These are phyloP conservation scores for Lignosus rhinocerotis DNA, from an alignment of 1,284 basidiomycete genomes.

Conservation along the genomic window DNA sequence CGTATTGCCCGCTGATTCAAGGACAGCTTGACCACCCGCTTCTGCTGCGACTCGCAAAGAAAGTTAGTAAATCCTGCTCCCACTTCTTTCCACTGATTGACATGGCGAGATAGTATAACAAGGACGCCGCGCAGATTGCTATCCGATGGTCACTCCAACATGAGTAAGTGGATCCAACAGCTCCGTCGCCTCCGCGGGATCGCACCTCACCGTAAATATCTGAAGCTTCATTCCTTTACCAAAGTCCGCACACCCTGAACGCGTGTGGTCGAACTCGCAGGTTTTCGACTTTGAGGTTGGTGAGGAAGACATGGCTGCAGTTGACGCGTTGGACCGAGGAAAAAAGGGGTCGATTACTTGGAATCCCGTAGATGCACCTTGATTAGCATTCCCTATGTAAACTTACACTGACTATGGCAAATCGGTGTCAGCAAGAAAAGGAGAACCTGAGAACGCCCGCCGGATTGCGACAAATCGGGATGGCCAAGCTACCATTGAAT, in stretches of 20 bases:
- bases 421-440: too few species aligned
- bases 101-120: slow-evolving; percentile 39
- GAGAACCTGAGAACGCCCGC: too few species aligned
- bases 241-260: slow-evolving; percentile 47
- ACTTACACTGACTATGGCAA: too few species aligned
- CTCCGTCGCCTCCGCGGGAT: background rate
- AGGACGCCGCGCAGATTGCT: slow-evolving; percentile 60
- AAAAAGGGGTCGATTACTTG: slow-evolving; percentile 47
- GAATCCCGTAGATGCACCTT: slow-evolving; percentile 46
- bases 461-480: too few species aligned
- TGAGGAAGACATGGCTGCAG: slow-evolving; percentile 46
- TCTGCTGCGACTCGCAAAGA: slow-evolving; percentile 39
- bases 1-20: slow-evolving; percentile 52
- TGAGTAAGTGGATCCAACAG: slow-evolving; percentile 23
- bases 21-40: slow-evolving; percentile 43
- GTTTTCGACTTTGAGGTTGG: slow-evolving; percentile 56
- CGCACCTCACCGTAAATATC: background rate
- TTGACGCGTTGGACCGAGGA: slow-evolving; percentile 51
- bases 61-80: slow-evolving; percentile 11
- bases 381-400: background rate
- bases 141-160: slow-evolving; percentile 71
- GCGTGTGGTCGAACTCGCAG: slow-evolving; percentile 53
- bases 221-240: slow-evolving; percentile 49
- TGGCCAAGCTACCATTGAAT: too few species aligned
- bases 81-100: background rate